Evolutionary conservation across 2,329 filamentous ascomycete species (phyloP).

Genomic region (Aspergillus sp.): DNA sequence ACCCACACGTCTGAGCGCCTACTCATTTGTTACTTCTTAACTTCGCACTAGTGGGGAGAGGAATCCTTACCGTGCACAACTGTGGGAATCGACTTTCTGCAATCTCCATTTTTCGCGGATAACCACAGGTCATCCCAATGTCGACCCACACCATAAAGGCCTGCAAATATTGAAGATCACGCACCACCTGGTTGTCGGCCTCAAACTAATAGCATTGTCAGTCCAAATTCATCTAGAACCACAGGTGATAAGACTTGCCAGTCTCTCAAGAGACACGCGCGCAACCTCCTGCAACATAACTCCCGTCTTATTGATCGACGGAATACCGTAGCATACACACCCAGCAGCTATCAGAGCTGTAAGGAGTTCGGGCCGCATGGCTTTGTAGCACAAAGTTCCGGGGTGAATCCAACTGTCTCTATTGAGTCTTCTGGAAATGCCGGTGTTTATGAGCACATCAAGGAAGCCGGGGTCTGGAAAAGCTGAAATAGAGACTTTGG

Average conservation of each 20-base stretch:
- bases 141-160: not conserved
- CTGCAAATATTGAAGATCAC: not conserved
- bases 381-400: not conserved
- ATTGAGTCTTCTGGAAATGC: not conserved
- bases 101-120: not conserved
- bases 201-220: not conserved
- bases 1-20: not conserved
- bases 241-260: not conserved
- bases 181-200: not conserved
- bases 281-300: not conserved
- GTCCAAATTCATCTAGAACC: not conserved
- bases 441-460: not conserved
- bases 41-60: not conserved
- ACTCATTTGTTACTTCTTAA: not conserved
- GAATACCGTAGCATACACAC: not conserved
- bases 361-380: not conserved
- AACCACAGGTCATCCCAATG: not conserved
- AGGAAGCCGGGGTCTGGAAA: not conserved
- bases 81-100: not conserved
- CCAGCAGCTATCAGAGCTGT: not conserved
- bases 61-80: not conserved
- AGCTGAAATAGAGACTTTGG: not conserved
- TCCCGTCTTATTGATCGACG: not conserved
- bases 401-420: not conserved
- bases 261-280: not conserved